phyloP scores from a whole-genome alignment of 768 basidiomycete species.

The Omphalotus guepiniiformis region DNA sequence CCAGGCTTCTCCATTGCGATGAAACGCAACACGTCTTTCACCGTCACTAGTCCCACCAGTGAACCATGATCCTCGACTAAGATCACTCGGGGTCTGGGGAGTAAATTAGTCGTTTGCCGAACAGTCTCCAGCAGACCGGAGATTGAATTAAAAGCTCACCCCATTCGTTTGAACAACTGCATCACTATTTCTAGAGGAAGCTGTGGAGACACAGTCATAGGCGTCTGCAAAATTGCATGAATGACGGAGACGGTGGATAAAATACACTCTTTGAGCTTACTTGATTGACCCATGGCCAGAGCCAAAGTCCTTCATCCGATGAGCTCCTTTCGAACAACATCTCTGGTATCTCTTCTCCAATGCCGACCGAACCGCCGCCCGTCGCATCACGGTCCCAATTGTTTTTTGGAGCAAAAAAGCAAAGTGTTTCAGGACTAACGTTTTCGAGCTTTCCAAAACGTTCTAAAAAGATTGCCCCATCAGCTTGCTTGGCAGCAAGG shows the following conservation, averaged over 20 bases:
- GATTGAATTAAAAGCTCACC: slow-evolving; percentile 50
- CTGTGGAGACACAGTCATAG: slow-evolving; percentile 88
- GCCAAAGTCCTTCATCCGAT: slow-evolving; percentile 53
- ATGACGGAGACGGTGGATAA: neutral
- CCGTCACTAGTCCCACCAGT: slow-evolving; percentile 84
- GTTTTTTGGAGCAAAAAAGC: slow-evolving; percentile 62
- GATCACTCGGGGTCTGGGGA: slow-evolving; percentile 85
- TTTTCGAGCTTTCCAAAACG: slow-evolving; percentile 63
- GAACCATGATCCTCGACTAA: slow-evolving; percentile 84
- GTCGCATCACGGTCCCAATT: slow-evolving; percentile 41
- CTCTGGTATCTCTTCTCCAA: slow-evolving; percentile 64
- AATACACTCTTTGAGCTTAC: slow-evolving; percentile 39
- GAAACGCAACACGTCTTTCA: slow-evolving; percentile 93
- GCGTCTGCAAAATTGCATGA: slow-evolving; percentile 55
- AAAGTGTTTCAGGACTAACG: slow-evolving; percentile 59
- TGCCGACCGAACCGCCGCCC: slow-evolving; percentile 48
- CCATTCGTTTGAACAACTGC: slow-evolving; percentile 97
- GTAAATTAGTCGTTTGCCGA: neutral
- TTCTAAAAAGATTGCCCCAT: slow-evolving; percentile 41
- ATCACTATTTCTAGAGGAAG: slow-evolving; percentile 94
- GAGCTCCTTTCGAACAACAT: slow-evolving; percentile 61
- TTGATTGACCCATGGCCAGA: slow-evolving; percentile 95
- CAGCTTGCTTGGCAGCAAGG: neutral
- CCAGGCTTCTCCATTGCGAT: slow-evolving; percentile 56
- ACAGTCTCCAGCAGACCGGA: neutral